Evolutionary conservation across 306 rosid species (phyloP).

Genomic region (Cyclanthera cordifolia): DNA sequence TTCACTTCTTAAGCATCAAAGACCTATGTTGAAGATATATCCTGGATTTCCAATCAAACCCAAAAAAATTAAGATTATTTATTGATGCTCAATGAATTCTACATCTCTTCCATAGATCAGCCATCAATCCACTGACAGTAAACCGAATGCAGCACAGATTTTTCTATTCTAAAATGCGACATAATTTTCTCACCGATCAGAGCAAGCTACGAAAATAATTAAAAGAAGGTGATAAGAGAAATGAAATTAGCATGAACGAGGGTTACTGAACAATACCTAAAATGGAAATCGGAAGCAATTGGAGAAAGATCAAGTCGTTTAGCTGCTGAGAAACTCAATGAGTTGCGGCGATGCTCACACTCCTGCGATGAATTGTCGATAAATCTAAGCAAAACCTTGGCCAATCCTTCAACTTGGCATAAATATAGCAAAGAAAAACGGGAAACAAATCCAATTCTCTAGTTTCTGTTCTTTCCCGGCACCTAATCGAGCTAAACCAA

Average conservation of each 20-base stretch:
- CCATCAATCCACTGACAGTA: background rate
- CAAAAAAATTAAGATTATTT: background rate
- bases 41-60: background rate
- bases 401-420: slow-evolving; percentile 1
- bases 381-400: background rate
- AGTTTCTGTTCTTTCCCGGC: background rate
- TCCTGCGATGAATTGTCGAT: background rate
- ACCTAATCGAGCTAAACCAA: background rate
- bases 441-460: background rate
- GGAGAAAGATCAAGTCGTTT: background rate
- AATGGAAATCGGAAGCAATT: slow-evolving; percentile 6
- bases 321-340: background rate
- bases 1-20: background rate
- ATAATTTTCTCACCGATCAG: background rate
- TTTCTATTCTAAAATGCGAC: background rate
- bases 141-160: background rate
- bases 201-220: background rate
- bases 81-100: background rate
- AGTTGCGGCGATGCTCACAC: background rate
- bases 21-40: background rate
- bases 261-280: background rate
- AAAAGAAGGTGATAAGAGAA: background rate
- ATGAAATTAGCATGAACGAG: background rate
- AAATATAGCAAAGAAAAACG: background rate
- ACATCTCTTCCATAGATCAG: background rate